Evolutionary conservation across 1,284 basidiomycete species (phyloP).

Genomic region (Entoloma clypeatum): DNA sequence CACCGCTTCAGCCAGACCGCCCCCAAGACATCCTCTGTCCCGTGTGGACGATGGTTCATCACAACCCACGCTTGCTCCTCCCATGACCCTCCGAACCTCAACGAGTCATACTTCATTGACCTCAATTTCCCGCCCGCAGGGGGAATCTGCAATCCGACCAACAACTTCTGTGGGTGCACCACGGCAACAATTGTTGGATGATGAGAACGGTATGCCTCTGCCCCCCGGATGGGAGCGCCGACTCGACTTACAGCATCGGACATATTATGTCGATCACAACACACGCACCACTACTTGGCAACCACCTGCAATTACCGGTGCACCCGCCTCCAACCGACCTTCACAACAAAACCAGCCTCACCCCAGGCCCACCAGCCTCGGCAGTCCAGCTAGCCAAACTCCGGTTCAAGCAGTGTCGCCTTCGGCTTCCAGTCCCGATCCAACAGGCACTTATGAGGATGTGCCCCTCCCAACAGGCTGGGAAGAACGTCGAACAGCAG

Average conservation of each 20-base stretch:
- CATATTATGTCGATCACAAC: conserved; percentile 93
- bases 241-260: conserved; percentile 80
- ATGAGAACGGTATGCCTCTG: conserved; percentile 60
- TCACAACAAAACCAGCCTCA: conserved; percentile 21
- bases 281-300: conserved; percentile 95
- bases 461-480: conserved; percentile 93
- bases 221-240: conserved; percentile 94
- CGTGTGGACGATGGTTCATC: conserved; percentile 26
- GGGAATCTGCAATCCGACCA: conserved; percentile 29
- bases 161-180: conserved; percentile 26
- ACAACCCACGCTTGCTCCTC: conserved; percentile 21
- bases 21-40: conserved; percentile 13
- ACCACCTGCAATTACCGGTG: conserved; percentile 44
- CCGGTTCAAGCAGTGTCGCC: conserved; percentile 33
- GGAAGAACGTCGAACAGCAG: conserved; percentile 98
- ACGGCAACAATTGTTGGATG: conserved; percentile 49
- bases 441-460: conserved; percentile 42
- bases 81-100: conserved; percentile 33
- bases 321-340: conserved; percentile 17
- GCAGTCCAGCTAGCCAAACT: conserved; percentile 29
- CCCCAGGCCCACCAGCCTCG: conserved; percentile 26
- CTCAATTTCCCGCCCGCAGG: conserved; percentile 34
- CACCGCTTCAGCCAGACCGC: conserved; percentile 7
- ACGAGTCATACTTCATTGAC: conserved; percentile 27
- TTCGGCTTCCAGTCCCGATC: conserved; percentile 25